phyloP scores from a whole-genome alignment of 2,329 filamentous ascomycete genomes.

The Hypoxylon sp. region DNA sequence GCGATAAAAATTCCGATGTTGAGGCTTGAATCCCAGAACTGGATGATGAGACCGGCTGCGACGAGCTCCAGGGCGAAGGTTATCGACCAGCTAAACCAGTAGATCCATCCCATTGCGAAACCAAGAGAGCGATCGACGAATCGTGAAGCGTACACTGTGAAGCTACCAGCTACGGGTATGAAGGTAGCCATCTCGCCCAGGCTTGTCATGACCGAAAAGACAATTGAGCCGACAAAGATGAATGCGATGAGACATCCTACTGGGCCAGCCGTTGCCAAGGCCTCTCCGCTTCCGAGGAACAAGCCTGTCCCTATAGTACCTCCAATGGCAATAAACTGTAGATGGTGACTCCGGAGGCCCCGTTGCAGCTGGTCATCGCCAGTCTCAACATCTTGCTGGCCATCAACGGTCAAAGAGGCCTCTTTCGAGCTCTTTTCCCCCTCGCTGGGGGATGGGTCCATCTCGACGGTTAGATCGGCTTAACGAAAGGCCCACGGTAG shows the following conservation, averaged over 20 bases:
- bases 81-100: slow-evolving; percentile 83
- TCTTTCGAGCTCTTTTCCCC: slow-evolving; percentile 40
- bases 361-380: slow-evolving; percentile 54
- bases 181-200: slow-evolving; percentile 83
- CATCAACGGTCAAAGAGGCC: slow-evolving; percentile 30
- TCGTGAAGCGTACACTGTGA: slow-evolving; percentile 81
- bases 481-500: slow-evolving; percentile 14
- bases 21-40: slow-evolving; percentile 77
- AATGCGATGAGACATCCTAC: slow-evolving; percentile 78
- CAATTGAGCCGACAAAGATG: slow-evolving; percentile 77
- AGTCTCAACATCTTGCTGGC: slow-evolving; percentile 50
- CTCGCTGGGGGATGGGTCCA: slow-evolving; percentile 32
- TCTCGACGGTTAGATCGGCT: slow-evolving; percentile 27
- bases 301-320: slow-evolving; percentile 81
- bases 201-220: slow-evolving; percentile 81
- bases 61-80: slow-evolving; percentile 82
- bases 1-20: slow-evolving; percentile 80
- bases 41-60: slow-evolving; percentile 80
- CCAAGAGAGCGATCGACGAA: slow-evolving; percentile 79
- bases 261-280: slow-evolving; percentile 74
- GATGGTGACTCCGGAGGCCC: slow-evolving; percentile 53
- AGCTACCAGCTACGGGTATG: slow-evolving; percentile 82
- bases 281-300: slow-evolving; percentile 76
- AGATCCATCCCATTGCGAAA: slow-evolving; percentile 86
- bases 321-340: slow-evolving; percentile 58